Evolutionary conservation across 345 rosid genomes (phyloP).

Genomic region (Aurinia saxatilis): DNA sequence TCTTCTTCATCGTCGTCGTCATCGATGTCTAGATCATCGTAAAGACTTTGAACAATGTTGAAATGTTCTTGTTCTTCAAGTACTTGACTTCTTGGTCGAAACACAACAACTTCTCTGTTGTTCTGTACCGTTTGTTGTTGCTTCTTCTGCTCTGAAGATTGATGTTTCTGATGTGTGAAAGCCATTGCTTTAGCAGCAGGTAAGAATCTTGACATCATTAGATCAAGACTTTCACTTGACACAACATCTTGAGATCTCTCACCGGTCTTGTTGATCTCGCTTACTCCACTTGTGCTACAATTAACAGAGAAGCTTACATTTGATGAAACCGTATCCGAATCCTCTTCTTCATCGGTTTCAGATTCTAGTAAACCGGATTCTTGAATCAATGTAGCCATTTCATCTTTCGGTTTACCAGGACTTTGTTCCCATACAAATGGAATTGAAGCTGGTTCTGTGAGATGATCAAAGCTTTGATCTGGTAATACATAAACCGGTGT

Average conservation of each 20-base stretch:
- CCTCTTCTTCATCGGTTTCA: conserved; percentile 39
- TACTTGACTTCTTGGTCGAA: conserved; percentile 29
- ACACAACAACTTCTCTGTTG: conserved; percentile 31
- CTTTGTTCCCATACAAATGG: conserved; percentile 88
- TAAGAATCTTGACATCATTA: conserved; percentile 90
- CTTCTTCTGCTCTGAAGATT: conserved; percentile 50
- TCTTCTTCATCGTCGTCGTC: conserved; percentile 48
- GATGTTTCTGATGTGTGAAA: conserved; percentile 40
- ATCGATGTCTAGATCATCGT: conserved; percentile 27
- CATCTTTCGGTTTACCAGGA: conserved; percentile 71
- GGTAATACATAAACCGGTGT: conserved; percentile 21
- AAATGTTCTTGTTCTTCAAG: conserved; percentile 26
- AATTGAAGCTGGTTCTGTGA: conserved; percentile 74
- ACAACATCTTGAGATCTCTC: conserved; percentile 36
- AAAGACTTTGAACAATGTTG: conserved; percentile 30
- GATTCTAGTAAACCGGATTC: conserved; percentile 23
- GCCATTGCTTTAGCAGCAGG: conserved; percentile 99
- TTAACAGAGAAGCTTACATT: conserved; percentile 50
- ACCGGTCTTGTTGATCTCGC: conserved; percentile 27
- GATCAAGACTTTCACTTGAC: conserved; percentile 48
- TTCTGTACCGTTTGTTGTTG: conserved; percentile 31
- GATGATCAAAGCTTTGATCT: conserved; percentile 55
- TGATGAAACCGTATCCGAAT: conserved; percentile 48
- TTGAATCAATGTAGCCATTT: conserved; percentile 25
- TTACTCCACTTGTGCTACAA: conserved; percentile 50